Evolutionary conservation across 2,329 filamentous ascomycete genomes (phyloP).

Genomic region (Aspergillus ibericus): DNA sequence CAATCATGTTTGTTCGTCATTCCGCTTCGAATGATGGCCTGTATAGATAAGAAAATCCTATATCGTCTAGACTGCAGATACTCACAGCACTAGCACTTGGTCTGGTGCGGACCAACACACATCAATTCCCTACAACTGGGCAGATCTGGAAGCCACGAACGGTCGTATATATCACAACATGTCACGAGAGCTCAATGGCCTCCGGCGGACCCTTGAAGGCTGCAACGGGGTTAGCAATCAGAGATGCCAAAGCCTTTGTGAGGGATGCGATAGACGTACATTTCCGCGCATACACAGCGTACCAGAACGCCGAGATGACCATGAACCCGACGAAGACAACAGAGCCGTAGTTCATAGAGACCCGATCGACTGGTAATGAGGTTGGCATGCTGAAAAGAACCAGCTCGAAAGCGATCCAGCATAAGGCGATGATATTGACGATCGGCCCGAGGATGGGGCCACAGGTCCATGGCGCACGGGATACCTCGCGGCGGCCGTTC

Average conservation of each 20-base stretch:
- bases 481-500: conserved; percentile 49
- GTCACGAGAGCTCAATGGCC: too few species aligned
- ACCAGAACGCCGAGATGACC: conserved; percentile 53
- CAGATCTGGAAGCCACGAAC: too few species aligned
- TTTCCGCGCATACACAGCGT: conserved; percentile 52
- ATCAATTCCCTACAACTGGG: too few species aligned
- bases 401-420: conserved; percentile 55
- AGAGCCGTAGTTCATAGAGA: conserved; percentile 58
- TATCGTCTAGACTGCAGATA: too few species aligned
- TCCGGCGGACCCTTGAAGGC: conserved; percentile 39
- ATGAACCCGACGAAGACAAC: conserved; percentile 60
- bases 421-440: conserved; percentile 50
- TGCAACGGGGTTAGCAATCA: conserved; percentile 12
- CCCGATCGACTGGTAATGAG: conserved; percentile 53
- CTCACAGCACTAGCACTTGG: too few species aligned
- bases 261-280: conserved; percentile 37
- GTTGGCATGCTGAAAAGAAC: conserved; percentile 57
- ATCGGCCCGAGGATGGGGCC: conserved; percentile 44
- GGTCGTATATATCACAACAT: too few species aligned
- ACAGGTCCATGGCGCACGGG: conserved; percentile 51
- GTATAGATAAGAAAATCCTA: too few species aligned
- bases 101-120: too few species aligned
- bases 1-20: too few species aligned
- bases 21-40: too few species aligned
- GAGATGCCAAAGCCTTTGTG: not conserved